phyloP scores from a whole-genome alignment of 257 asterid genomes.

The Scutellaria minor region DNA sequence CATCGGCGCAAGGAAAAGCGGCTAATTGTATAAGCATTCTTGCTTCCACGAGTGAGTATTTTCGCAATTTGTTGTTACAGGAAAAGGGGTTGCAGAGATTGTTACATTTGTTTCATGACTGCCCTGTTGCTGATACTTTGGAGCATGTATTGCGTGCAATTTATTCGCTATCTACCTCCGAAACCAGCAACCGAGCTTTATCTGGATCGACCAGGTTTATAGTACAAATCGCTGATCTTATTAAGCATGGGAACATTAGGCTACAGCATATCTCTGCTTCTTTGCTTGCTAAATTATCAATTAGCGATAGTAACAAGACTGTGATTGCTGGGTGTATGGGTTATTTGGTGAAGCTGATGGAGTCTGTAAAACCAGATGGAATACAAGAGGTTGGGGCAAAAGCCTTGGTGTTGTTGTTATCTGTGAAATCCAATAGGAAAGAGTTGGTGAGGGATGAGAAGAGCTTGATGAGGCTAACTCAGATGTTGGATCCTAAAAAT shows the following conservation, averaged over 20 bases:
- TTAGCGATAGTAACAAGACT: constrained; percentile 68
- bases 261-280: constrained; percentile 82
- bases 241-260: constrained; percentile 72
- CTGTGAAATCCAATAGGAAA: constrained; percentile 75
- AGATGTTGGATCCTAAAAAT: constrained; percentile 75
- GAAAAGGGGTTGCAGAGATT: constrained; percentile 71
- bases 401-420: constrained; percentile 67
- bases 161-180: constrained; percentile 66
- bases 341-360: constrained; percentile 86
- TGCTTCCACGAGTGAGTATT: constrained; percentile 70
- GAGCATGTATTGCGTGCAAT: constrained; percentile 84
- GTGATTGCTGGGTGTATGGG: constrained; percentile 75
- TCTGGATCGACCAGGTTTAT: constrained; percentile 66
- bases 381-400: constrained; percentile 82
- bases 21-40: constrained; percentile 81
- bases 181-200: constrained; percentile 51
- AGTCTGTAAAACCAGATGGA: constrained; percentile 86
- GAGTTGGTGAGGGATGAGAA: constrained; percentile 87
- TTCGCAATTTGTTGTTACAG: constrained; percentile 55
- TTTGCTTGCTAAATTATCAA: constrained; percentile 66
- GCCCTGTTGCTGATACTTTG: constrained; percentile 59
- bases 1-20: constrained; percentile 69
- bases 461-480: constrained; percentile 72
- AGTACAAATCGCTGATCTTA: constrained; percentile 63
- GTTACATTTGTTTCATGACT: constrained; percentile 69